Percentiles rank a stretch among this genome's conserved stretches.
These are phyloP conservation scores for Alternaria sp. DNA, from an alignment of 2,329 filamentous ascomycete species.

Conservation along the genomic window DNA sequence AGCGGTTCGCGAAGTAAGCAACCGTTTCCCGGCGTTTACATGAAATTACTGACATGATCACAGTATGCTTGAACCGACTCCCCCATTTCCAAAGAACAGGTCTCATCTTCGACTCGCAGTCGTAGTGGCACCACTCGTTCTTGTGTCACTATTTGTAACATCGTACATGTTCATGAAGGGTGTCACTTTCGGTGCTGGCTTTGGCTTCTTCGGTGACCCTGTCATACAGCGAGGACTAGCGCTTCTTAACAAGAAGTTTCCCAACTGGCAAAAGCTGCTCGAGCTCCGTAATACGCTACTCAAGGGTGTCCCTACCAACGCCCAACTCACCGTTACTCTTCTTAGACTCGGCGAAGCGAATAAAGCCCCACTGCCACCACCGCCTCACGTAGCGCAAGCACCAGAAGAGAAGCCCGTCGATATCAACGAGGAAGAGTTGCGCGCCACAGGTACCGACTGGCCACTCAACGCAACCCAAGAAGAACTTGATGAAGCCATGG, in stretches of 20 bases:
- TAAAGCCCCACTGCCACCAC: conserved; percentile 74
- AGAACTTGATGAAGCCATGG: conserved; percentile 70
- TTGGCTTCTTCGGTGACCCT: conserved; percentile 81
- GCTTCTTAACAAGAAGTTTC: conserved; percentile 67
- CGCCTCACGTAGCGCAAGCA: conserved; percentile 53
- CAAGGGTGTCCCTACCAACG: conserved; percentile 84
- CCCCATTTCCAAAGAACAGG: conserved; percentile 54
- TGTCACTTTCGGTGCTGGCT: conserved; percentile 70
- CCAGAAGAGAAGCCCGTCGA: conserved; percentile 59
- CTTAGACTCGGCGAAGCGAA: conserved; percentile 83
- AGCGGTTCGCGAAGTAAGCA: conserved; percentile 65
- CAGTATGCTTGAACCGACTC: conserved; percentile 55
- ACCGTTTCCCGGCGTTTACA: neutral
- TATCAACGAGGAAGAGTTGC: conserved; percentile 58
- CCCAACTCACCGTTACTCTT: conserved; percentile 80
- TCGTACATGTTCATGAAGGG: conserved; percentile 66
- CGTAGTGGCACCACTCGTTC: conserved; percentile 52
- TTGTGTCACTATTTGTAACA: conserved; percentile 53
- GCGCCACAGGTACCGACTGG: conserved; percentile 59
- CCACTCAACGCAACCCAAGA: conserved; percentile 66
- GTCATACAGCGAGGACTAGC: conserved; percentile 66
- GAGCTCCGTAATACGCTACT: conserved; percentile 78
- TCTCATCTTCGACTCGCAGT: conserved; percentile 55
- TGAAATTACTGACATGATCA: conserved; percentile 6
- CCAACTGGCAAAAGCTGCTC: conserved; percentile 76